Percentiles rank a stretch among this genome's conserved stretches.
These are phyloP conservation scores for Apiospora kogelbergensis DNA, from an alignment of 2,329 filamentous ascomycete species.

Conservation along the genomic window DNA sequence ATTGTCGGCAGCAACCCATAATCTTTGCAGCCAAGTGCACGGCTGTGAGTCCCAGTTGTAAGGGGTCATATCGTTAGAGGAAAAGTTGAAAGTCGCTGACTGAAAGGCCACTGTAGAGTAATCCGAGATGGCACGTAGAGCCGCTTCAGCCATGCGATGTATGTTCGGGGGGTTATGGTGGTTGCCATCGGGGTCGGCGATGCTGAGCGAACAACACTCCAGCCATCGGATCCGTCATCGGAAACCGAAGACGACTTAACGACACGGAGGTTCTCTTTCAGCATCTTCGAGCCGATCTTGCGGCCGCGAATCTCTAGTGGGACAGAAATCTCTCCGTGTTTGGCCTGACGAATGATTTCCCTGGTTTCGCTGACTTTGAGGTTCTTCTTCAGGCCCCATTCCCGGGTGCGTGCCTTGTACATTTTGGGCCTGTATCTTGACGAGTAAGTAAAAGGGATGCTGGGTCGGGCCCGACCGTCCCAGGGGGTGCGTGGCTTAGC, in stretches of 20 bases:
- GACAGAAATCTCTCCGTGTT: constrained; percentile 8
- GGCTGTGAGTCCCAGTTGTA: background rate
- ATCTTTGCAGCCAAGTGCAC: background rate
- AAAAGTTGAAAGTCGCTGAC: background rate
- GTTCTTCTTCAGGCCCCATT: constrained; percentile 15
- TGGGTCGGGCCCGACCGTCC: background rate
- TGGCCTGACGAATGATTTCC: constrained; percentile 14
- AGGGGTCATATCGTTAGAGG: background rate
- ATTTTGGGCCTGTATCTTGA: constrained; percentile 11
- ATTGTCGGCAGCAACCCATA: constrained; percentile 4
- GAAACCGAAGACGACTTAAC: constrained; percentile 9
- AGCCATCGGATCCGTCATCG: background rate
- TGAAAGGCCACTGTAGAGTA: background rate
- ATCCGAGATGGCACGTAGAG: background rate
- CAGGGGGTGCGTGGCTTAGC: background rate
- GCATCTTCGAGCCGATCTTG: constrained; percentile 13
- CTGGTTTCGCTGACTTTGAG: constrained; percentile 15
- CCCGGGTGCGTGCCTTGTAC: constrained; percentile 13
- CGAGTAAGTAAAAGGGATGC: background rate
- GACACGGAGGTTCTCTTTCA: constrained; percentile 12
- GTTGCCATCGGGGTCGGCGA: background rate
- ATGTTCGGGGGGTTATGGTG: background rate
- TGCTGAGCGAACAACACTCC: background rate
- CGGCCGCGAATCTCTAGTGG: constrained; percentile 14
- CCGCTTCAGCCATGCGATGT: background rate